Evolutionary conservation across 1,139 yeast genomes (phyloP), one percentile per base, ranked within the genome.

Genomic region (Pichia sp.): DNA sequence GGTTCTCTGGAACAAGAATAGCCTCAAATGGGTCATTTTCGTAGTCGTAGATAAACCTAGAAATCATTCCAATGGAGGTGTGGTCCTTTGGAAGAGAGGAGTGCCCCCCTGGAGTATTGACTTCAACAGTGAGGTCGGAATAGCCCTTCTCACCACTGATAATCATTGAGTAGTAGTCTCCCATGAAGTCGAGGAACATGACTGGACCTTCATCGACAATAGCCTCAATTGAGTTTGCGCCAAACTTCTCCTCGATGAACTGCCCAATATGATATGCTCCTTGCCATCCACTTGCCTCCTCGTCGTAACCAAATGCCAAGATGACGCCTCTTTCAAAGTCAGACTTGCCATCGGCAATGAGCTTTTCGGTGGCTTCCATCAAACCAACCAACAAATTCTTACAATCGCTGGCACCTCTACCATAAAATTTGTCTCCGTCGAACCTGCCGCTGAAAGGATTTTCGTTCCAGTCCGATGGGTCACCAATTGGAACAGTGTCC

Each of bases 401-500:
- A 64, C 86, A 82, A 65, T 86, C 93, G 7, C 75, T 67, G 3
- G 85, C 67, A 34, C 92, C 92, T 58, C 93, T 75, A 31, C 90
- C 92, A 75, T 80, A 82, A 3, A 85, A 68, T 53, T 67, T 61
- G 8, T 67, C 67, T 41, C 87, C 87, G 62, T 87, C 95, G 64
- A 73, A 87, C 64, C 78, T 76, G 3, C 87, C 96, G 8, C 77
- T 76, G 59, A 81, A 87, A 30, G 96, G 95, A 10, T 85, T 84
- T 62, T 81, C 77, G 2, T 73, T 75, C 96, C 96, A 88, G 26
- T 75, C 82, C 32, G 71, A 67, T 63, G 82, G 84, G 46, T 61
- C 62, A n/a, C 59, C 59, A n/a, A 87, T 87, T 0, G 96, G 96
- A 13, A 89, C 96, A 4, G 85, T 88, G 66, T 88, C 96, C 67